These are phyloP conservation scores for Penicillium sp. DNA, from an alignment of 2,329 filamentous ascomycete species.

Conservation along the genomic window DNA sequence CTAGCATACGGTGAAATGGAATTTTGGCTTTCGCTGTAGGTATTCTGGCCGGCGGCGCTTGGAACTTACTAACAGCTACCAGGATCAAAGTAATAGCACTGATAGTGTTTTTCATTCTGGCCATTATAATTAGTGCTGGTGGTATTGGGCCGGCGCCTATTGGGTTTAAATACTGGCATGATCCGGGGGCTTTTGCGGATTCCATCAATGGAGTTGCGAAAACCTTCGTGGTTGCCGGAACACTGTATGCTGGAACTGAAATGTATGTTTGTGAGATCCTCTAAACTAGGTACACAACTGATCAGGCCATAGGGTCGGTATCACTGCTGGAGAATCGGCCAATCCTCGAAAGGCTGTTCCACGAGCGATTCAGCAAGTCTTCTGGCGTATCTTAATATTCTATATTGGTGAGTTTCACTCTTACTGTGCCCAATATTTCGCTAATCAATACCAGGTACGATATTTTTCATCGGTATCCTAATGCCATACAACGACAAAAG, in stretches of 20 bases:
- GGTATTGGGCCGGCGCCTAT: conserved; percentile 35
- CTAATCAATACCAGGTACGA: conserved; percentile 54
- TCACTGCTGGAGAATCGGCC: conserved; percentile 40
- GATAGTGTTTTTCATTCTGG: conserved; percentile 38
- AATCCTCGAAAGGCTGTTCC: conserved; percentile 54
- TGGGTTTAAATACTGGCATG: conserved; percentile 44
- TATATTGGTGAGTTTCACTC: conserved; percentile 56
- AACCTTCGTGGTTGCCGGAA: conserved; percentile 41
- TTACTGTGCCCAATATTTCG: too few relatives aligned
- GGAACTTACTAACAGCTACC: conserved; percentile 3
- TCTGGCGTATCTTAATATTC: conserved; percentile 56
- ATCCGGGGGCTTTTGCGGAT: conserved; percentile 40
- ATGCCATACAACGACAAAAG: conserved; percentile 70
- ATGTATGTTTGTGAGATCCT: conserved; percentile 25
- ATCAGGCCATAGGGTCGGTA: conserved; percentile 34
- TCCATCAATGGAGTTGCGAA: conserved; percentile 41
- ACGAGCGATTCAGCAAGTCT: conserved; percentile 46
- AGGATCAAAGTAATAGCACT: conserved; percentile 40
- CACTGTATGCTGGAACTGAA: conserved; percentile 40
- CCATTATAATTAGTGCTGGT: conserved; percentile 39
- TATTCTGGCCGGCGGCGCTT: background rate
- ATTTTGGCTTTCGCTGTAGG: conserved; percentile 46
- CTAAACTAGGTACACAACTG: background rate
- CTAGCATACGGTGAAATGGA: conserved; percentile 60
- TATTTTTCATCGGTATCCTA: conserved; percentile 75